These are phyloP conservation scores for Naganishia albida DNA, from an alignment of 1,284 basidiomycete species.

Conservation along the genomic window DNA sequence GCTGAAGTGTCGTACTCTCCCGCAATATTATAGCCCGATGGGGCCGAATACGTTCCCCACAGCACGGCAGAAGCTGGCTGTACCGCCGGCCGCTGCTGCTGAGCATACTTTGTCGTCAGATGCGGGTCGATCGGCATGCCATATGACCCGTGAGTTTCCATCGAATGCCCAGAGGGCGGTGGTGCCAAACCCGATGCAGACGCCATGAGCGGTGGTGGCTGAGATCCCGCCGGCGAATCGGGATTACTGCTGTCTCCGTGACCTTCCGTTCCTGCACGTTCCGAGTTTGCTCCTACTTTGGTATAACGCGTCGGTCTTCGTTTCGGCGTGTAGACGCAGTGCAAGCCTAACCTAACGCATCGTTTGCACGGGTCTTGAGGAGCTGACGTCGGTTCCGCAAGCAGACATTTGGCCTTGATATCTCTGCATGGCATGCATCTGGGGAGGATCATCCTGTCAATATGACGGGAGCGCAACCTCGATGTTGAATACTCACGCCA, in stretches of 20 bases:
- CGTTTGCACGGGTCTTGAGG: constrained; percentile 29
- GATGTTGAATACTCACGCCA: constrained; percentile 4
- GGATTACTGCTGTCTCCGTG: neutral
- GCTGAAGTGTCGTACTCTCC: constrained; percentile 25
- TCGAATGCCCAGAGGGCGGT: neutral
- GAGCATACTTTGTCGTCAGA: constrained; percentile 1
- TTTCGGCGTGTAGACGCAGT: constrained; percentile 29
- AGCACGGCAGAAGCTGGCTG: constrained; percentile 1
- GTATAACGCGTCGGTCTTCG: constrained; percentile 19
- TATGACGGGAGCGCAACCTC: neutral
- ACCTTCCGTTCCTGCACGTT: neutral
- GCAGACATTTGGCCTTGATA: constrained; percentile 27
- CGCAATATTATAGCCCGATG: neutral
- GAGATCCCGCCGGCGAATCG: neutral
- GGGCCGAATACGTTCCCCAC: neutral
- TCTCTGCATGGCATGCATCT: constrained; percentile 30
- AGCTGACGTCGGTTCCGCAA: constrained; percentile 13
- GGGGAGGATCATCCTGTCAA: neutral
- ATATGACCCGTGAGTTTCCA: constrained; percentile 3
- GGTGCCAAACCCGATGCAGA: neutral
- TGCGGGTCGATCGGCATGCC: constrained; percentile 1
- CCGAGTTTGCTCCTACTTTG: neutral
- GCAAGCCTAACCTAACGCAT: constrained; percentile 18
- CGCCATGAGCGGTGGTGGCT: neutral
- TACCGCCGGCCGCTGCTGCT: neutral